These are phyloP conservation scores for Starmera stellimalicola DNA, from an alignment of 1,139 yeast genomes.

Conservation along the genomic window DNA sequence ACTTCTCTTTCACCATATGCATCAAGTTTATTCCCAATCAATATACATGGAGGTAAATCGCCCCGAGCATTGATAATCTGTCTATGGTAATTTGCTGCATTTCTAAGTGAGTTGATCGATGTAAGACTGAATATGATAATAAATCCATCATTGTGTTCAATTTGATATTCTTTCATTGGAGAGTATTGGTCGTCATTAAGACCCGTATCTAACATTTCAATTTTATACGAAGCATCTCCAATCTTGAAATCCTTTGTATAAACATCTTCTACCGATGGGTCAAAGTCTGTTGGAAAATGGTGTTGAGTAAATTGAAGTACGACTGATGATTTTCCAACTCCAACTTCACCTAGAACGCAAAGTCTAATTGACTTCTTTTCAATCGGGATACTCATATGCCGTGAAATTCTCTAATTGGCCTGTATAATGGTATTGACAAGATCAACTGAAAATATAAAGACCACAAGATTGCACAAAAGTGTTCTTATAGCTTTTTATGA, in stretches of 20 bases:
- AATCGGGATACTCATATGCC: too few species aligned
- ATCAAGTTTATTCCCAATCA: conserved; percentile 73
- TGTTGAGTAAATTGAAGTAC: conserved; percentile 75
- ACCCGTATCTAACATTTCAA: conserved; percentile 78
- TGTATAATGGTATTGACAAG: too few species aligned
- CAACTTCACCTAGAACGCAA: conserved; percentile 64
- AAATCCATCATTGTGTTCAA: conserved; percentile 78
- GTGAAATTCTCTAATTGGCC: too few species aligned
- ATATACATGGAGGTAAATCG: conserved; percentile 60
- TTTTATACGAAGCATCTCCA: conserved; percentile 56
- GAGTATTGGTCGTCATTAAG: conserved; percentile 76
- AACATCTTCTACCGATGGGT: conserved; percentile 80
- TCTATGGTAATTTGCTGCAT: conserved; percentile 8
- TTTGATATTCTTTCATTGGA: conserved; percentile 66
- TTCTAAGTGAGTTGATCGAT: conserved; percentile 7
- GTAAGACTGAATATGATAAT: conserved; percentile 39
- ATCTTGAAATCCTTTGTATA: conserved; percentile 54
- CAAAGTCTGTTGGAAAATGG: conserved; percentile 71
- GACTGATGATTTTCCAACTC: conserved; percentile 76
- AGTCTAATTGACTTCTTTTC: background rate
- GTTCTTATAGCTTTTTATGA: too few species aligned
- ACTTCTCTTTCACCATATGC: conserved; percentile 45
- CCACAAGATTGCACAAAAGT: too few species aligned
- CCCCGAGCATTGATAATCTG: conserved; percentile 12
- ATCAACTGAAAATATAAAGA: too few species aligned